A percentile compares a stretch with the other conserved stretches of the same genome.
These are phyloP conservation scores for Xylaria multiplex DNA, from an alignment of 2,329 filamentous ascomycete species.

Conservation along the genomic window DNA sequence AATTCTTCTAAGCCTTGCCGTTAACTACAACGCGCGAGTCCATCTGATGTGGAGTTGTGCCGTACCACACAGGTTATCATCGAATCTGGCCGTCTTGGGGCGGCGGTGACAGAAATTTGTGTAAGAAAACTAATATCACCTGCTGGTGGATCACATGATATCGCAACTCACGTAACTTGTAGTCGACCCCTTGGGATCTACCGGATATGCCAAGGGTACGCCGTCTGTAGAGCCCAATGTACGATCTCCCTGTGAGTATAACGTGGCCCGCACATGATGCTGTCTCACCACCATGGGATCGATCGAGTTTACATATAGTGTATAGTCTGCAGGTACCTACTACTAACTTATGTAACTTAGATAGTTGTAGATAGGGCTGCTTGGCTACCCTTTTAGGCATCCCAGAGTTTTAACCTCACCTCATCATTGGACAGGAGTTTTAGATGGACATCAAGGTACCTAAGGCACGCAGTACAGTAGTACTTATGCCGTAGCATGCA, in stretches of 20 bases:
- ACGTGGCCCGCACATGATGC: neutral
- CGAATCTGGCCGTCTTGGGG: neutral
- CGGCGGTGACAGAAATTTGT: conserved; percentile 3
- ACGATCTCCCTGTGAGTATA: neutral
- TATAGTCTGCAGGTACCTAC: neutral
- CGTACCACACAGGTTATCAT: conserved; percentile 6
- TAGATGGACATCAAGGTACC: neutral
- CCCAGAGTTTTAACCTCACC: neutral
- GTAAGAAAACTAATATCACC: neutral
- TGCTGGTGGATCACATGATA: conserved; percentile 20
- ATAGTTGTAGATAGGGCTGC: conserved; percentile 6
- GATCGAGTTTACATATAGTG: too few species aligned
- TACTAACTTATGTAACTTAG: too few species aligned
- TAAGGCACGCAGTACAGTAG: neutral
- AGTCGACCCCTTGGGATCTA: neutral
- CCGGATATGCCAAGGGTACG: neutral
- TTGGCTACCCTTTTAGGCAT: conserved; percentile 30
- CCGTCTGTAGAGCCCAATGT: neutral
- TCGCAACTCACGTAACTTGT: neutral
- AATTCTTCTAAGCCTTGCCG: conserved; percentile 28
- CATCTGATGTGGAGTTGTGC: conserved; percentile 22
- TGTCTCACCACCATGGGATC: too few species aligned
- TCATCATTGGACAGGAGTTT: conserved; percentile 24
- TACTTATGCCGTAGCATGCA: neutral
- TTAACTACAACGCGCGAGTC: conserved; percentile 16